Evolutionary conservation across 805 yeast genomes (phyloP), one percentile per base, ranked within the genome.

Genomic region (Scheffersomyces ergatensis): DNA sequence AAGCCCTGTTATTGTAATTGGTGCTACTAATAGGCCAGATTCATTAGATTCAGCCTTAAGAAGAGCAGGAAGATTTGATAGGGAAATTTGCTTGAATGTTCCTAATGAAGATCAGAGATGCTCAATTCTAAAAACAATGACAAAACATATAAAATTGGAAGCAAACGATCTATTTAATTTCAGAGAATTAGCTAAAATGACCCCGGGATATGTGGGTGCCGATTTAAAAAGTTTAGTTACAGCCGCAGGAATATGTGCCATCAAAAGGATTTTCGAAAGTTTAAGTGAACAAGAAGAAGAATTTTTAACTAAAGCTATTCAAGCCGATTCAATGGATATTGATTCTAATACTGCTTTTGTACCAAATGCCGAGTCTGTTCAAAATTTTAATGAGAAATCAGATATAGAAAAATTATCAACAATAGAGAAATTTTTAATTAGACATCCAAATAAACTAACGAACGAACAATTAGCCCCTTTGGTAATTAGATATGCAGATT

Each of bases 161-260:
- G 79, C 78, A 36, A 90, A 87, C 3, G 77, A 67, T 25, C 50
- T 41, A 16, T 78, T 92, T 49, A 89, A 90, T 50, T 87, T 80
- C 58, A 55, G 65, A 33, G 76, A 77, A 45, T 70, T 93, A 37
- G 97, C 98, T 2, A 90, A 90, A 56, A 69, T 87, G 69, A 93
- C 99, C 0, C 97, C 99, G 0, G 99, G 99, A 13, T 93, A 82
- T 62, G 99, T 93, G 5, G 99, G 98, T 38, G 99, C 99, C 1
- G 99, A 93, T 70, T 74, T 93, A 50, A 89, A 89, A 54, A 95
- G 98, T 12, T 73, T 93, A 42, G 95, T 88, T 1, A 82, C 97
- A 0, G 97, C 97, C 2, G 96, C 99, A 0, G 98, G 98, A 43
- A 85, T 89, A 15, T 78, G 87, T 47, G 97, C 98, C 1, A 90